phyloP scores from a whole-genome alignment of 306 rosid species.

The Myrica gale region DNA sequence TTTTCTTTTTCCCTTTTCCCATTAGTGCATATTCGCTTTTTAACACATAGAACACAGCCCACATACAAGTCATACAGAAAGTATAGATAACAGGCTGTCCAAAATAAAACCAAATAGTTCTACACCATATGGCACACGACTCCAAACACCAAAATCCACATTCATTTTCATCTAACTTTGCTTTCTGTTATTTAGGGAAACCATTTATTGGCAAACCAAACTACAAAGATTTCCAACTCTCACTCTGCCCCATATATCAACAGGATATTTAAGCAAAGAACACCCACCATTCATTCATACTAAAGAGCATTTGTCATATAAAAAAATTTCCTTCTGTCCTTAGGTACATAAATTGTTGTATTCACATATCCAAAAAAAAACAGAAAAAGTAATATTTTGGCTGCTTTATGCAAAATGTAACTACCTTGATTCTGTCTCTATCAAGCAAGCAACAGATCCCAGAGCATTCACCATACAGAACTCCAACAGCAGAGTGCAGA shows the following conservation, averaged over 20 bases:
- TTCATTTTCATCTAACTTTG: not conserved
- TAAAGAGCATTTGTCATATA: not conserved
- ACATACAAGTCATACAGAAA: not conserved
- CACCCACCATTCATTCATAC: not conserved
- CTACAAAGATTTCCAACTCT: conserved; percentile 1
- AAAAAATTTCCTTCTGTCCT: conserved; percentile 3
- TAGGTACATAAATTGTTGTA: not conserved
- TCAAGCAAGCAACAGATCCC: not conserved
- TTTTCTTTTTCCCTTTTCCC: not conserved
- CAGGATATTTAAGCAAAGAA: not conserved
- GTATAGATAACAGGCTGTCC: not conserved
- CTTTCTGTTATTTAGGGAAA: not conserved
- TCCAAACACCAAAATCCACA: not conserved
- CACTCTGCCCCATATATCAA: not conserved
- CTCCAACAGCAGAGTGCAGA: not conserved
- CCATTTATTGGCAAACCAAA: not conserved
- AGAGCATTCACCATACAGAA: not conserved
- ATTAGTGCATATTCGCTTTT: not conserved
- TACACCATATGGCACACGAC: not conserved
- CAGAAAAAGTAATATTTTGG: not conserved
- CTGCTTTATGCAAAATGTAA: not conserved
- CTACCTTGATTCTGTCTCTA: not conserved
- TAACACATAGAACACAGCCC: not conserved
- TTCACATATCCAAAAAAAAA: not conserved
- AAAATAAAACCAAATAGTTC: not conserved